Evolutionary conservation across 2,329 filamentous ascomycete genomes (phyloP), one percentile per base, ranked within the genome.

Genomic region (Sporothrix variecibatus): DNA sequence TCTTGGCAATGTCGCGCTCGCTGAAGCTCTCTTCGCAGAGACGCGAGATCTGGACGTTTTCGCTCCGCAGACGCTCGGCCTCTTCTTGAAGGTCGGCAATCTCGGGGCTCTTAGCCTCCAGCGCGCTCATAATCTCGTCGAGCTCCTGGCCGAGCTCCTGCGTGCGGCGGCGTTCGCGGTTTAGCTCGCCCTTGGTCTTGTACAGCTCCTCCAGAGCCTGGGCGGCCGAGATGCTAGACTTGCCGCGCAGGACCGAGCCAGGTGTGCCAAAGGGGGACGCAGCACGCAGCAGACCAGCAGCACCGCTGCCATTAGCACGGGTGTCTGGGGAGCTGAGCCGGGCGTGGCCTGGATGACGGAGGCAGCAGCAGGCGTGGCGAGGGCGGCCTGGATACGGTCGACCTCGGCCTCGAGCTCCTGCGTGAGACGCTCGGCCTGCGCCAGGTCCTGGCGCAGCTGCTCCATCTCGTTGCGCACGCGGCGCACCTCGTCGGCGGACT

Each of bases 81-180:
- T 98, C 95, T 17, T 90, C 88, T 67, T 93, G 91, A 23, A 97
- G 85, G 78, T 98, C 95, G 76, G 97, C 91, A 40, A 98, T 89
- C 79, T 98, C 94, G 0, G 96, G 96, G 34, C 92, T 91, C 81
- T 93, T 95, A 31, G 91, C 91, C 81, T 99, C 95, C 51, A 98
- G 84, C 74, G 95, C 92, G 51, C 91, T 88, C 74, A 98, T 89
- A 85, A 98, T 93, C 75, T 96, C 93, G 77, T 98, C 94, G 62
- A 98, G 85, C 62, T 95, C 90, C 51, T 90, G 88, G 23, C 89
- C 88, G 12, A 98, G 89, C 79, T 94, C 90, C 76, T 93, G 90
- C 78, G 90, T 94, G 28, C 91, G 89, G 74, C 93, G 88, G 80
- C 91, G 91, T 81, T 97, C 93, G 2, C 87, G 89, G 3, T 91